Conservation (phyloP, 116 monocot species). For the Trichopus zeylanicus region DNA sequence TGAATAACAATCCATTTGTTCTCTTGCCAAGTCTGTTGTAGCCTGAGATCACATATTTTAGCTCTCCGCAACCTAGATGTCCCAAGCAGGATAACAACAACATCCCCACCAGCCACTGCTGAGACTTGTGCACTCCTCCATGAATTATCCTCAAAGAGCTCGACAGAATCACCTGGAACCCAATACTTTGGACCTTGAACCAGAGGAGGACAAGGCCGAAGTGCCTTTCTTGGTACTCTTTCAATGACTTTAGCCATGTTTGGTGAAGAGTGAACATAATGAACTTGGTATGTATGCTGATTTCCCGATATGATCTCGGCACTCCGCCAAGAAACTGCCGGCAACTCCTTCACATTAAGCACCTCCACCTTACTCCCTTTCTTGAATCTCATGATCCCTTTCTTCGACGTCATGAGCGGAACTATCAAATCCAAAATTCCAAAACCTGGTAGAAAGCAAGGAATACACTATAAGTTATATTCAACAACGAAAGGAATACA, state of each 20-base stretch:
- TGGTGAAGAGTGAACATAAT: background rate
- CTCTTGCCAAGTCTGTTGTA: slow-evolving; percentile 15
- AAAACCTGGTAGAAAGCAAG: no score
- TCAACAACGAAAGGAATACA: no score
- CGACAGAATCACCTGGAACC: slow-evolving; percentile 30
- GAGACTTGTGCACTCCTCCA: slow-evolving; percentile 32
- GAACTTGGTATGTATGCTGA: slow-evolving; percentile 27
- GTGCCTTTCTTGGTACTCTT: no score
- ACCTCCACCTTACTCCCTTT: no score
- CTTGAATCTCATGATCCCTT: slow-evolving; percentile 42
- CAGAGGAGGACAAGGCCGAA: no score
- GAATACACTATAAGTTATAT: no score
- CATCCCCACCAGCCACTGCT: slow-evolving; percentile 5
- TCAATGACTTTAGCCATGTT: slow-evolving; percentile 7
- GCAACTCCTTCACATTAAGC: slow-evolving; percentile 17
- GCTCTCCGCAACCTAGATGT: slow-evolving; percentile 6
- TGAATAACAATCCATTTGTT: slow-evolving; percentile 15
- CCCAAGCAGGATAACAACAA: slow-evolving; percentile 15
- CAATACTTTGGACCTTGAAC: slow-evolving; percentile 32
- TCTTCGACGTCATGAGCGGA: no score
- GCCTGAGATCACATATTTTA: slow-evolving; percentile 8
- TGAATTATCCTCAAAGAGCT: slow-evolving; percentile 26
- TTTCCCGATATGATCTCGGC: slow-evolving; percentile 41
- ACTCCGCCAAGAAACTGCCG: slow-evolving; percentile 27
- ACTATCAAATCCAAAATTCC: no score